Percentiles rank a stretch among this genome's conserved stretches.
Evolutionary conservation across 192 early-diverging fungal genomes (phyloP).

Genomic region (Polychytrium aggregatum): DNA sequence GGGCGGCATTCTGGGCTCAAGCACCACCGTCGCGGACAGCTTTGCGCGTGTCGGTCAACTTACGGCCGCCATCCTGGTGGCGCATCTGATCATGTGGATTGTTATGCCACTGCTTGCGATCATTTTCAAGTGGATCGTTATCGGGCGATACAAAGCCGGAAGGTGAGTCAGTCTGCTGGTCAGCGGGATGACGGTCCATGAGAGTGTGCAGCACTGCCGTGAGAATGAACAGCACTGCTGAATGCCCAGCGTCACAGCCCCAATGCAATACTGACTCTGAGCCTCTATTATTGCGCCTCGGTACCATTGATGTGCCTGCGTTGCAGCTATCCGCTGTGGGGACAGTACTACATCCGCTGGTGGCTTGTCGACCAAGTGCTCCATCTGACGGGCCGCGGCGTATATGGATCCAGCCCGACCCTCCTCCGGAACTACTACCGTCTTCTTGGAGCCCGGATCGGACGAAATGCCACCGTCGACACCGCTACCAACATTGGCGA

Average conservation of each 20-base stretch:
- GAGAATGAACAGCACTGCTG: too few species aligned
- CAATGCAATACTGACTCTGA: too few species aligned
- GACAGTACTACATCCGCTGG: conserved; percentile 30
- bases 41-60: neutral
- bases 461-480: conserved; percentile 15
- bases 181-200: too few species aligned
- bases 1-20: too few species aligned
- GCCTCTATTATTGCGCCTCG: too few species aligned
- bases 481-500: conserved; percentile 21
- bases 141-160: conserved; percentile 28
- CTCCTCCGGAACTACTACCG: conserved; percentile 11
- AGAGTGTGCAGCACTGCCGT: too few species aligned
- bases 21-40: too few species aligned
- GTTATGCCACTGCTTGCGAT: conserved; percentile 22
- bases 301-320: too few species aligned
- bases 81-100: conserved; percentile 5
- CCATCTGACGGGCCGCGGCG: conserved; percentile 16
- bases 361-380: conserved; percentile 27
- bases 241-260: too few species aligned
- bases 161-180: too few species aligned
- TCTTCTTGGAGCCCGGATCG: conserved; percentile 23
- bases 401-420: conserved; percentile 12
- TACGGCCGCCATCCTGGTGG: conserved; percentile 4
- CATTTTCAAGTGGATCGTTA: conserved; percentile 26
- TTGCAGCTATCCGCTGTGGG: conserved; percentile 35